Base-by-base conservation (phyloP, 2,329 filamentous ascomycete species). In the Exophiala sideris region DNA sequence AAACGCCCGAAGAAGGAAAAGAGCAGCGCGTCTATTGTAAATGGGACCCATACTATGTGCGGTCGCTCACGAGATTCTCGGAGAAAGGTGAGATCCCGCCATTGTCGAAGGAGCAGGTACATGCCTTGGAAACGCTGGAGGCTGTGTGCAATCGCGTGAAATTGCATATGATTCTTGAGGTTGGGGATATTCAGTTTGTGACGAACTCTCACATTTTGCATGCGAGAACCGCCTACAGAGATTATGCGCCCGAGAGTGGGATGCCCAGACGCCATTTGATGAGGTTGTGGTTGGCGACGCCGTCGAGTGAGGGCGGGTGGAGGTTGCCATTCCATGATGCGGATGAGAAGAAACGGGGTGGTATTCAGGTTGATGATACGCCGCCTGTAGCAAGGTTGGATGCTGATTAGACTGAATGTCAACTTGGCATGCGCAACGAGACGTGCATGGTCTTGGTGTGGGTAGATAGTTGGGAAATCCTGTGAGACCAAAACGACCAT, bases 21-120 rank as follows among this genome's bases (percentile, higher is more conserved):
- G 50, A 57, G 44, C 56, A 58, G 49, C 76, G 88, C 11, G 81
- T 92, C 9, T 91, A 89, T 73, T 85, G 83, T 70, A 95, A 95
- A 78, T 95, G 87, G 84, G 91, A 95, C 67, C 91, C 91, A 1
- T 95, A 95, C 79, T 95, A 87, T 69, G 83, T 95, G 56, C 83
- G 83, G 59, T 90, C 86, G 7, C 77, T 95, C 6, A 79, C 75
- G 16, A 82, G 89, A 24, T 94, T 92, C 75, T 88, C 83, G 0
- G 83, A 89, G 66, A 71, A 73, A 14, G 89, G 88, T 1, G 67
- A 88, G 42, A 86, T 95, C 57, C 90, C 90, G 5, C 74, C 86
- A 0, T 75, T 95, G 35, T 88, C 85, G 5, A 70, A 77, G 0
- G 86, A 79, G 53, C 90, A 95, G 72, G 63, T 79, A 49, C 81